These are phyloP conservation scores for Noccaea caerulescens DNA, from an alignment of 345 rosid species.

Conservation along the genomic window DNA sequence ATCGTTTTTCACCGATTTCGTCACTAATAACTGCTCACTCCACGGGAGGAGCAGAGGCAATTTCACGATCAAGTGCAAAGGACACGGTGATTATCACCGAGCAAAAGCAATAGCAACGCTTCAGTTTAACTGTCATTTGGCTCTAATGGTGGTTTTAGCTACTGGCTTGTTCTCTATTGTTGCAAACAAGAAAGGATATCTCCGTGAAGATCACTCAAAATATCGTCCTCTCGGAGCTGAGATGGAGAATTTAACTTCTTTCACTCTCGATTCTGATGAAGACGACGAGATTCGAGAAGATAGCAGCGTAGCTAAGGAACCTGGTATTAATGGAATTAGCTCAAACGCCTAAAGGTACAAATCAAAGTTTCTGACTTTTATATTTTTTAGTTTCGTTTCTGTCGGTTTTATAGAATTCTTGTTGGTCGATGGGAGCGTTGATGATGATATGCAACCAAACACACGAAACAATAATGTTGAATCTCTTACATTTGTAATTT, in stretches of 20 bases:
- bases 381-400: neutral
- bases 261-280: conserved; percentile 84
- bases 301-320: conserved; percentile 41
- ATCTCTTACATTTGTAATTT: conserved; percentile 29
- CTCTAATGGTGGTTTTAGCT: conserved; percentile 62
- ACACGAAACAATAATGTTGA: conserved; percentile 20
- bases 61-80: conserved; percentile 75
- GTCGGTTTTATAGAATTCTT: conserved; percentile 21
- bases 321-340: conserved; percentile 56
- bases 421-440: conserved; percentile 7
- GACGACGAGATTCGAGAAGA: conserved; percentile 55
- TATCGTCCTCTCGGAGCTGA: conserved; percentile 77
- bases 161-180: conserved; percentile 54
- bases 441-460: conserved; percentile 34
- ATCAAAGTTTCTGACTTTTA: conserved; percentile 27
- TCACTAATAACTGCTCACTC: conserved; percentile 69
- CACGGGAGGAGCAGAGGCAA: conserved; percentile 76
- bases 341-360: conserved; percentile 53
- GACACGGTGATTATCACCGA: conserved; percentile 78
- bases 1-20: conserved; percentile 67
- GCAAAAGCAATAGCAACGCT: conserved; percentile 88
- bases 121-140: conserved; percentile 90
- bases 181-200: conserved; percentile 51
- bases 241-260: conserved; percentile 53
- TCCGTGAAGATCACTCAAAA: conserved; percentile 43